Base-by-base conservation (phyloP, 345 rosid species). In the Syzygium aromaticum region DNA sequence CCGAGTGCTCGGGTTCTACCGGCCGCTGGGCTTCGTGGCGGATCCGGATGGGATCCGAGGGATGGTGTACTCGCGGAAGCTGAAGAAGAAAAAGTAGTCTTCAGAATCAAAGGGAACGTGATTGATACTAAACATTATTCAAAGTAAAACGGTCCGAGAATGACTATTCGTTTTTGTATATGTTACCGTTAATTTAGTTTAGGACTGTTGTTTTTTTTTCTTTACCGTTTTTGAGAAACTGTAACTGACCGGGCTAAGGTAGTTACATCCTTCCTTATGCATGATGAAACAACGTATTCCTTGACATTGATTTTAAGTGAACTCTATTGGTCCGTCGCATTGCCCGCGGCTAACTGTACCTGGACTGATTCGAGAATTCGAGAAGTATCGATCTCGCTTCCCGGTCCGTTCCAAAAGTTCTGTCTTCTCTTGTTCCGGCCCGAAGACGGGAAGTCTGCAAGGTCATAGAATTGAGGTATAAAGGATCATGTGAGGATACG, bases 41-140 rank as follows among this genome's bases (percentile, higher is more conserved):
- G 99, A 97, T 86, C 98, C 98, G 51, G 98, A 92, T 90, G 99
- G 99, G 89, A 97, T 97, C 86, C 92, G 93, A 25, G 99, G 98
- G 61, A 96, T 97, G 99, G 98, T 97, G 40, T 95, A 90, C 88
- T 93, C 96, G 11, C 93, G 94, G 64, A 96, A 94, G 88, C 92
- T 89, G 86, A 93, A 63, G 51, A 92, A 86, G 86, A 95, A 89
- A 61, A 94, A 87, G 49, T 92, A 85, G 90, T 33, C 49, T 33
- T 73, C 25, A 17, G 80, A 38, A 73, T 17, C 46, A 0, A 67
- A 67, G 78, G 23, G 78, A 33, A 67, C 43, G 78, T 8, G 12
- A 33, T 67, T 33, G 23, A 30, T 67, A 4, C 46, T 6, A 8
- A 8, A 33, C 17, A 30, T 22, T 8, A 33, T 73, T 33, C 49